These are phyloP conservation scores for Conticribra weissflogii DNA, from an alignment of 108 stramenopile genomes.

Conservation along the genomic window DNA sequence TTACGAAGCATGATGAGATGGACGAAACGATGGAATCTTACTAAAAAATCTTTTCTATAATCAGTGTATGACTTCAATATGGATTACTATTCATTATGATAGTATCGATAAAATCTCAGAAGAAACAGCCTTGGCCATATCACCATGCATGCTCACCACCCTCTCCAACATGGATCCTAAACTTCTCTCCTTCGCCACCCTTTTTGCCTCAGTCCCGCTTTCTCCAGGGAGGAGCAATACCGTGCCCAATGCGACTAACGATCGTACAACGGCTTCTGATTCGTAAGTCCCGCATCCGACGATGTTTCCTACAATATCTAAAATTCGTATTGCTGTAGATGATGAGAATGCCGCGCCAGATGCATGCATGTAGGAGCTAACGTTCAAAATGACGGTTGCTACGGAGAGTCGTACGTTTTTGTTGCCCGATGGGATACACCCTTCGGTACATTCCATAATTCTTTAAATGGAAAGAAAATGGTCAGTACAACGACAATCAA, in stretches of 20 bases:
- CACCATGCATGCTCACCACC: slow-evolving; percentile 66
- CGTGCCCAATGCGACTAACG: slow-evolving; percentile 77
- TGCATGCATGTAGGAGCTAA: slow-evolving; percentile 58
- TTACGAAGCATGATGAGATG: no score
- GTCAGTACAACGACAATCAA: background rate
- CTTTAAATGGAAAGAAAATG: slow-evolving; percentile 12
- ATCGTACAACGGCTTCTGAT: slow-evolving; percentile 63
- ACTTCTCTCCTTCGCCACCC: slow-evolving; percentile 53
- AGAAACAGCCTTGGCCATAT: slow-evolving; percentile 58
- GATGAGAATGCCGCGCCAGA: slow-evolving; percentile 25
- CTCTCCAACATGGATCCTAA: slow-evolving; percentile 69
- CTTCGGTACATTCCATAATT: slow-evolving; percentile 58
- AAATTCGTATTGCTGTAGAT: slow-evolving; percentile 44
- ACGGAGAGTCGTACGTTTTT: slow-evolving; percentile 85
- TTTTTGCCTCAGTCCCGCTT: slow-evolving; percentile 53
- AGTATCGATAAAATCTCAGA: slow-evolving; percentile 63
- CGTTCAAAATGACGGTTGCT: slow-evolving; percentile 77
- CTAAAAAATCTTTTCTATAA: no score
- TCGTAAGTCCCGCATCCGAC: slow-evolving; percentile 65
- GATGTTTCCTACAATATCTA: slow-evolving; percentile 53
- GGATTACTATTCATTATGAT: slow-evolving; percentile 28
- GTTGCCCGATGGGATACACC: slow-evolving; percentile 58
- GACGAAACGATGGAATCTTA: no score
- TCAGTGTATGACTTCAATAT: no score
- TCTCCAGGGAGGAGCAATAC: slow-evolving; percentile 52